Evolutionary conservation across 164 flowering plant genomes (phyloP), one percentile per base, ranked within the genome.

Genomic region (Berberis thunbergii): DNA sequence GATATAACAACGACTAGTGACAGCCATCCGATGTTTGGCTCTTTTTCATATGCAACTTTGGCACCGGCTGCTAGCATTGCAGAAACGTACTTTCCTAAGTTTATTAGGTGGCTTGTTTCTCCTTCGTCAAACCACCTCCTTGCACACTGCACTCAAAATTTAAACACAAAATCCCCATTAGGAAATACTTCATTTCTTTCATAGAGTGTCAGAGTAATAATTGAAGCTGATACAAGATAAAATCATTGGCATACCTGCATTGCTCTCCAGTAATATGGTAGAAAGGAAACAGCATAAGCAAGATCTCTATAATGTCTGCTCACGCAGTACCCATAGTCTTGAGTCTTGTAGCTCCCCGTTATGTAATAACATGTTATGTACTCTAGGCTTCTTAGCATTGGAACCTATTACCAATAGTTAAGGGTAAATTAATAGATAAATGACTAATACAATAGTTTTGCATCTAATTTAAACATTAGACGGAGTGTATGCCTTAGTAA

Each of bases 11-110:
- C 91, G 44, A 91, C 80, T 42, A 89, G 72, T 63, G 80, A 81
- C 4, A 91, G 79, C 86, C 90, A 86, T 40, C 88, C 91, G 3
- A 70, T 71, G 55, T 68, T 74, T 63, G 52, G 72, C 39, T 95
- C 94, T 66, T 84, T 89, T 77, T 91, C 97, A 53, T 95, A 91
- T 0, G 89, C 96, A 60, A 95, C 85, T 76, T 87, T 95, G 49
- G 97, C 91, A 57, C 96, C 97, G 2, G 99, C 99, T 8, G 99
- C 99, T 59, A 95, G 62, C 97, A 95, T 95, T 8, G 99, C 97
- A 0, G 99, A 95, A 8, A 91, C 96, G 65, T 95, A 95, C 59
- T 95, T 95, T 4, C 99, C 99, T 8, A 95, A 76, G 68, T 95
- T 95, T 26, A 86, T 69, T 0, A 95, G 86, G 69, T 95, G 99